phyloP scores from a whole-genome alignment of 345 rosid species.

The Syzygium jambos region DNA sequence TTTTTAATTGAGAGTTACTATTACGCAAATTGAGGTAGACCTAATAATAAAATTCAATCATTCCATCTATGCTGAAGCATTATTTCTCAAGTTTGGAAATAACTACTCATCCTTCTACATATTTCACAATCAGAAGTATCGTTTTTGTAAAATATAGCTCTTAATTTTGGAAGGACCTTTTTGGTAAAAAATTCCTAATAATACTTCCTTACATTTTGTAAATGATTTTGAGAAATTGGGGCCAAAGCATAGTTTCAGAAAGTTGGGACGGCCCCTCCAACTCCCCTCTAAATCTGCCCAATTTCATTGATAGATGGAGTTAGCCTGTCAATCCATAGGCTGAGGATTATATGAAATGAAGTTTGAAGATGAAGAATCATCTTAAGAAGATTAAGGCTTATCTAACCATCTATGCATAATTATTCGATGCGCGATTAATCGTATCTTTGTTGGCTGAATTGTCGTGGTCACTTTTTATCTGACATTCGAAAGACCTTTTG shows the following conservation, averaged over 20 bases:
- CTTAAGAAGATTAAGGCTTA: not conserved
- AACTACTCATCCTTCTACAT: too few relatives aligned
- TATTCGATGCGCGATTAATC: not conserved
- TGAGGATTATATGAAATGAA: not conserved
- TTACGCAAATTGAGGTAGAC: too few relatives aligned
- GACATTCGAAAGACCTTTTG: not conserved
- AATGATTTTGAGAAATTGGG: not conserved
- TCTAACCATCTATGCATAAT: not conserved
- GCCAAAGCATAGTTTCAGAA: not conserved
- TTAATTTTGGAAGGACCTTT: too few relatives aligned
- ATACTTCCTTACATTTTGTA: not conserved
- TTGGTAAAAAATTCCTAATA: too few relatives aligned
- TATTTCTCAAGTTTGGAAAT: too few relatives aligned
- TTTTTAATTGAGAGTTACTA: too few relatives aligned
- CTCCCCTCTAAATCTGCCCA: not conserved
- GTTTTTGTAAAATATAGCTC: too few relatives aligned
- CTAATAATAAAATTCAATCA: too few relatives aligned
- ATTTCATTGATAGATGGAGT: not conserved
- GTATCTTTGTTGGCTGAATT: not conserved
- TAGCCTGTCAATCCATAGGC: not conserved
- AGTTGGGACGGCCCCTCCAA: not conserved
- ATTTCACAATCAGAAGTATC: too few relatives aligned
- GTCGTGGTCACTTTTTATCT: not conserved
- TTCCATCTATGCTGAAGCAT: too few relatives aligned
- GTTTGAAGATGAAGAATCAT: not conserved